A percentile compares a stretch with the other conserved stretches of the same genome.
These are phyloP conservation scores for Daucus carota DNA, from an alignment of 129 eudicot species.

Conservation along the genomic window DH1_v3.0 NC_030389.2:16109001-16109500, in stretches of 20 bases:
- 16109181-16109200: slow-evolving; percentile 53
- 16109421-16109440: background rate
- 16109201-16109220: slow-evolving; percentile 93
- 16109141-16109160: no score
- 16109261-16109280: background rate
- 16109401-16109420: background rate
- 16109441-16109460: background rate
- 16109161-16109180: no score
- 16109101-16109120: no score
- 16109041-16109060: no score
- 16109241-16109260: slow-evolving; percentile 21
- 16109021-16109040: no score
- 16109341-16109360: background rate
- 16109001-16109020: no score
- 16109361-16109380: background rate
- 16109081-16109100: no score
- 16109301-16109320: background rate
- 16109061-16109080: no score
- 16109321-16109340: background rate
- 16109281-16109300: background rate
- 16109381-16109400: background rate
- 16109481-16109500: slow-evolving; percentile 1
- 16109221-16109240: slow-evolving; percentile 85
- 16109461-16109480: background rate
- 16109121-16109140: no score